Evolutionary conservation across 495 filamentous ascomycete genomes (phyloP), one percentile per base, ranked within the genome.

Genomic region (Clohesyomyces aquaticus): DNA sequence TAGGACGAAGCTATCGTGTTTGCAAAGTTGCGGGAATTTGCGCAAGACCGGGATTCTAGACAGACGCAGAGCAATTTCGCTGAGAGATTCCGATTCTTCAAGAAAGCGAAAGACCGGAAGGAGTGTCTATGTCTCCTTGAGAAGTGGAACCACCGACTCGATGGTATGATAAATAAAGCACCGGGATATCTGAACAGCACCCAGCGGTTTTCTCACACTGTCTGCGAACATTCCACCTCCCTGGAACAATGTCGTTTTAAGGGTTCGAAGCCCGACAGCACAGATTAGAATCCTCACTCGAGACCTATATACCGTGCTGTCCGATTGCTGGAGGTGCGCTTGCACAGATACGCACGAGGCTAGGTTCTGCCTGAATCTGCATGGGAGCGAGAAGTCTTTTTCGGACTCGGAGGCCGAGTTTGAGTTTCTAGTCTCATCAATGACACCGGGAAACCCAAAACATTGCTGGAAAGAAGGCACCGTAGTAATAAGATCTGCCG

Each of bases 291-390:
- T 32, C 11, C 52, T 55, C 10, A 38, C 52, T 4, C 4, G 29
- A 18, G 52, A 55, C n/a, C 52, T 55, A 35, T 41, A 55, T 19
- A 55, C 27, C 4, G 52, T 55, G 16, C 29, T 55, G 25, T 55
- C 52, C 18, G 14, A 38, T 32, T 19, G 27, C 38, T 55, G 52
- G 52, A 32, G 27, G 12, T 55, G 52, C 38, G 3, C 4, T 10
- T 55, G 52, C 21, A 8, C 25, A 3, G 29, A 55, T 3, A 3
- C 21, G 4, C 52, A 55, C 19, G 52, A 55, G 22, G 52, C 52
- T 19, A 14, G 27, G 12, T 55, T 38, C 19, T 55, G 27, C 19
- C 29, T 55, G 3, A 55, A 55, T 19, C 4, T 55, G 3, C 52
- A 55, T 19, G 28, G 26, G 10, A 3, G 3, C 4, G 25, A 55